Evolutionary conservation across 1,139 yeast genomes (phyloP), one percentile per base, ranked within the genome.

Genomic region (Wickerhamomyces sp.): DNA sequence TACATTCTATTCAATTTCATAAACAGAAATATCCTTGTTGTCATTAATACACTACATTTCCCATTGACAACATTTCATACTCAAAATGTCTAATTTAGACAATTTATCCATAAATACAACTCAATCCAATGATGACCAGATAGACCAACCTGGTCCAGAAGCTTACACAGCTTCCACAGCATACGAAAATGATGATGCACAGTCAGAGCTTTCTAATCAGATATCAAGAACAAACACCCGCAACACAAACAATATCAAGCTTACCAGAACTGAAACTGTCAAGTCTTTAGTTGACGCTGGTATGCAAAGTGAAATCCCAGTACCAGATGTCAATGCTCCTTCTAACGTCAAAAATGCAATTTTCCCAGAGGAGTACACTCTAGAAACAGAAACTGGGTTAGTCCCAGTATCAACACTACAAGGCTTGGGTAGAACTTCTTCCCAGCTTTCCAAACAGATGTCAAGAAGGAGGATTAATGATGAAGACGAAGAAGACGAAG

Each of bases 351-450:
- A 69, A 37, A 67, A 73, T 46, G 81, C 90, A 7, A 81, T 87
- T 34, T 88, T 88, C 70, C 96, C 96, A 13, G 96, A 88, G 67
- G 96, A 88, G 61, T 88, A 85, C 60, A 83, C 89, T 7, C 53
- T 88, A 58, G 96, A 88, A 67, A 88, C 96, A 1, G 72, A 74
- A 38, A 85, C 96, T 6, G 96, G 96, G 48, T 69, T 88, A 41
- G 96, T 88, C 7, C 90, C 88, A 2, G 85, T 81, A 3, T 68
- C 77, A 33, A 82, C 95, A 0, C 68, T 88, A 52, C 84, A 77
- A 37, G 68, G 74, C 5, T 46, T 84, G 34, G 94, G 94, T 32
- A 74, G 94, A 67, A 58, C 68, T 2, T 64, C 68, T 39, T 58
- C 73, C 3, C 61, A 61, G 14, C 51, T 60, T 20, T 58, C 67